Conservation (phyloP, 1,284 basidiomycete genomes). For the Boletellus deceptivus region DNA sequence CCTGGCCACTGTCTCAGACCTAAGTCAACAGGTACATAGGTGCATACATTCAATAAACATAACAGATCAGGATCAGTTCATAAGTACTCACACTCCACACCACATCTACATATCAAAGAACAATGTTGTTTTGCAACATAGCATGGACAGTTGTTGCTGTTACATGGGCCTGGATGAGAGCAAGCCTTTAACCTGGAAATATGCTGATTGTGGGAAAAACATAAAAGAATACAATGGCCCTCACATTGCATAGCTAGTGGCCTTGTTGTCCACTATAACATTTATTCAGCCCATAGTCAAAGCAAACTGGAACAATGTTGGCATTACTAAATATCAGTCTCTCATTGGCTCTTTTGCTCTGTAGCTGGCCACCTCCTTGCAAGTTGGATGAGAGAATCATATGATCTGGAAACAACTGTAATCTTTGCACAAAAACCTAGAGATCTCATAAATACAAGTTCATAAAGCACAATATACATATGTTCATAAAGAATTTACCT, state of each 20-base stretch:
- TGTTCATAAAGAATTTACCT: constrained; percentile 25
- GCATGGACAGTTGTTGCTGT: constrained; percentile 34
- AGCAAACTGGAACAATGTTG: not conserved
- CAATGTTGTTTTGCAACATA: constrained; percentile 33
- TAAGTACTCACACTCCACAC: constrained; percentile 33
- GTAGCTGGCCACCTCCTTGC: not conserved
- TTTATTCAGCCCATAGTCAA: constrained; percentile 1
- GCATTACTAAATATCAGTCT: constrained; percentile 19
- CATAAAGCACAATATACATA: not conserved
- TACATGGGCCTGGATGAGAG: constrained; percentile 41
- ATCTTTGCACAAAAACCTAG: constrained; percentile 20
- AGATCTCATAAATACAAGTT: not conserved
- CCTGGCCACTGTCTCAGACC: constrained; percentile 28
- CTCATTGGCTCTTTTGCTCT: constrained; percentile 1
- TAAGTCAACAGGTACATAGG: constrained; percentile 2
- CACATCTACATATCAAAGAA: constrained; percentile 40
- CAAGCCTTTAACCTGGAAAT: constrained; percentile 35
- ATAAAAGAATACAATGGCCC: not conserved
- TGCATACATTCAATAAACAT: not conserved
- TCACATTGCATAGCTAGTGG: constrained; percentile 8
- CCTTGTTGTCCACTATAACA: constrained; percentile 11
- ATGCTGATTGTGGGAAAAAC: not conserved
- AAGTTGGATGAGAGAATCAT: constrained; percentile 7
- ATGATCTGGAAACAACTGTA: constrained; percentile 29
- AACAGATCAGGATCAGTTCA: not conserved